Evolutionary conservation across 1,284 basidiomycete species (phyloP).

Genomic region (Marasmius sp.): DNA sequence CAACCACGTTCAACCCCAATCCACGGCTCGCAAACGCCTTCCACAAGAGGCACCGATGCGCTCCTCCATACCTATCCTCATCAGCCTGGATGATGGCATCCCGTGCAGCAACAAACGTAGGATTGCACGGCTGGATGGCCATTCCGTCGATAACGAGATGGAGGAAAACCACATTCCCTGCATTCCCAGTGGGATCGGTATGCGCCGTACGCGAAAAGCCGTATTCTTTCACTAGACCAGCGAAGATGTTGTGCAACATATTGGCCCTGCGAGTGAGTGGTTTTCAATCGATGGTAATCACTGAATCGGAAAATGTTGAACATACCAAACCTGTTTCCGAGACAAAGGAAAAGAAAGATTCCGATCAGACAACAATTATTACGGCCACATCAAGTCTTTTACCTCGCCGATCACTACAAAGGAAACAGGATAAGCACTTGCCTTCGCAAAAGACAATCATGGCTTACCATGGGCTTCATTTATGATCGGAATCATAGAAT

Average conservation of each 20-base stretch:
- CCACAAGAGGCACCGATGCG: neutral
- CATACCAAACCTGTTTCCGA: no score
- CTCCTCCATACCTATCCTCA: neutral
- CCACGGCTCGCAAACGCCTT: neutral
- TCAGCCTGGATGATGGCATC: neutral
- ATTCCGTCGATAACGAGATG: constrained; percentile 51
- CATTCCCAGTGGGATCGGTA: constrained; percentile 40
- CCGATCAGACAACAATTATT: no score
- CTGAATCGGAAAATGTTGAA: no score
- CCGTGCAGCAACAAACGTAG: neutral
- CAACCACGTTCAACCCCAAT: neutral
- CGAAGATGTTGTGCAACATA: constrained; percentile 52
- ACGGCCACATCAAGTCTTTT: no score
- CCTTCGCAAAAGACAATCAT: no score
- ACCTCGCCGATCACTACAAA: neutral
- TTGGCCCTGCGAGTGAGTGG: constrained; percentile 41
- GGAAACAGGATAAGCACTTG: no score
- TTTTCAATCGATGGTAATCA: no score
- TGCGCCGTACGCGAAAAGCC: constrained; percentile 39
- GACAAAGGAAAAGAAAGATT: no score
- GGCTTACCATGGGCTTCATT: constrained; percentile 35
- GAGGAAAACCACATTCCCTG: constrained; percentile 47
- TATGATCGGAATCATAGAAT: constrained; percentile 32
- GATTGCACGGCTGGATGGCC: constrained; percentile 51
- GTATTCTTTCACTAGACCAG: constrained; percentile 39